A percentile compares a stretch with the other conserved stretches of the same genome.
phyloP scores from a whole-genome alignment of 75 land plant species.

The Ceratopteris richardii region DNA sequence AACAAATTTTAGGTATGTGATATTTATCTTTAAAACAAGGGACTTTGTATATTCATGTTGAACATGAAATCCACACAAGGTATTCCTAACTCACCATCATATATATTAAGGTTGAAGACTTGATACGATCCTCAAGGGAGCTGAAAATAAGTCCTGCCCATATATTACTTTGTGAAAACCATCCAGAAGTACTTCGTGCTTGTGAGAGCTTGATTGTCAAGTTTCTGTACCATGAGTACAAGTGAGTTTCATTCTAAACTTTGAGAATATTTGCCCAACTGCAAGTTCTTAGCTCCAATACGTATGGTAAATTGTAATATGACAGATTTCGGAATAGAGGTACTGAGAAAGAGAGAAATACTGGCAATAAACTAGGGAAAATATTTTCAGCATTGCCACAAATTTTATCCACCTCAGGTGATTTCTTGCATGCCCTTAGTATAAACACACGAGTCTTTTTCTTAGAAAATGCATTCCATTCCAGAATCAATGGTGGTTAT shows the following conservation, averaged over 20 bases:
- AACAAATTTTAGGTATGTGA: no score
- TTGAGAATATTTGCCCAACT: no score
- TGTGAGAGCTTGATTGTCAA: conserved; percentile 10
- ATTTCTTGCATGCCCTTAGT: not conserved
- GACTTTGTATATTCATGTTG: no score
- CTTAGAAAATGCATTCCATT: no score
- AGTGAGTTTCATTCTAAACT: not conserved
- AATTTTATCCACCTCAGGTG: not conserved
- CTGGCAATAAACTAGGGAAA: not conserved
- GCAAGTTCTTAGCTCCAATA: no score
- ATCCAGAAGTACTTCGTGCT: not conserved
- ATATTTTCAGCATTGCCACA: not conserved
- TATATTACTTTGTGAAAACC: conserved; percentile 4
- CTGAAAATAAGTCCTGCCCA: not conserved
- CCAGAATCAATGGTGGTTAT: no score
- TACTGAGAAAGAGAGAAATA: not conserved
- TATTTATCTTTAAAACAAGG: no score
- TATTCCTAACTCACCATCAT: no score
- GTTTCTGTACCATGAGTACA: conserved; percentile 5
- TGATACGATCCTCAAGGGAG: not conserved
- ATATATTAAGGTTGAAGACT: conserved; percentile 2
- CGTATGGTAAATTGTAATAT: no score
- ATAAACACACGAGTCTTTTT: no score
- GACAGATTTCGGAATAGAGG: not conserved
- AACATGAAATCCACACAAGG: no score